Evolutionary conservation across 2,329 filamentous ascomycete genomes (phyloP), one percentile per base, ranked within the genome.

Genomic region (Penicillium sp.): DNA sequence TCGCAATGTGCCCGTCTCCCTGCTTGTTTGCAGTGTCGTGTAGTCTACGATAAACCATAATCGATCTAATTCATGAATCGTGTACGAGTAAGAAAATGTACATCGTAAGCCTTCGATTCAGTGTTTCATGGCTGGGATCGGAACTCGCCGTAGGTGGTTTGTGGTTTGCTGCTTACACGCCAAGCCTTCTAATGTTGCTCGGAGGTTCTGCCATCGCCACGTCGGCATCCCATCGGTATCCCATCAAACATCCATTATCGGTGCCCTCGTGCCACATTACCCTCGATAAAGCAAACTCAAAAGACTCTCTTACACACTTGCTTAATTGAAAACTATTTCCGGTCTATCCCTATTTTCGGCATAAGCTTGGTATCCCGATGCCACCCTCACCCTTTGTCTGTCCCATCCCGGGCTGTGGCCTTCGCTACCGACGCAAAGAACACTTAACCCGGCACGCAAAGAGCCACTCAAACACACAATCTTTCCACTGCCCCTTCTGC

Each of bases 361-460:
- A 14, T 39, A 4, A 15, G 7, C 14, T 34, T 10, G 35, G n/a
- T 12, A 7, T 41, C 14, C 15, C 14, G 15, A 54, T 54, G 38
- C 20, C 51, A 31, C 38, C 51, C 34, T 22, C 15, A 12, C 39
- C 12, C 11, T 66, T 65, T 34, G 1, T 20, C 28, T 65, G 60
- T 17, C 45, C 48, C 2, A 45, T 57, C 14, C 43, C 52, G 0
- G 63, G 58, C 6, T 67, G 64, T 52, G 39, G 15, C 25, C 48
- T 56, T 10, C 59, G 61, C 49, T 67, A 64, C 47, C 61, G 53
- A 37, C 63, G 61, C n/a, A 65, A 64, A 45, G 63, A 65, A 31
- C 64, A 67, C 47, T 56, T 61, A 7, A 57, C 48, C 34, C 63
- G 64, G 4, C 64, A 67, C 38, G 57, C 63, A 41, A 56, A 55